Base-by-base conservation (phyloP, 176 grass and related monocot species). In the Lolium perenne region DNA sequence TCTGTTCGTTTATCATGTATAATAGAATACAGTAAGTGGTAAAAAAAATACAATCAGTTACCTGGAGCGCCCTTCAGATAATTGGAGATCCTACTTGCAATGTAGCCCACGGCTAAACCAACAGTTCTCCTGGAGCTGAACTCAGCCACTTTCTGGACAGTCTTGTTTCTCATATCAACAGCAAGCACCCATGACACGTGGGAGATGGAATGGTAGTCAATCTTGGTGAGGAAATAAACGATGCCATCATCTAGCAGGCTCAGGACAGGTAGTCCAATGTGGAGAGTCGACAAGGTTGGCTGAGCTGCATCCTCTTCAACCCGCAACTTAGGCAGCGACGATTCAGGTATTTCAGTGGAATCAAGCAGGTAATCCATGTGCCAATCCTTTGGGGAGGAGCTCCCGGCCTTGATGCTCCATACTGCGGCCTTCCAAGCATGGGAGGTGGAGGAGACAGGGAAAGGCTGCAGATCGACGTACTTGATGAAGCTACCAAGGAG, bases 201-300 rank as follows among this genome's bases (percentile, higher is more conserved):
- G 1, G 18, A 2, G 9, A 1, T 45, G 18, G 41, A 38, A 6
- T 16, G 68, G 68, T 71, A 45, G 9, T 71, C 8, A 45, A 71
- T 71, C 68, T 71, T 71, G 20, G 69, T 21, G 40, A 71, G 20
- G 4, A 71, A 21, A 17, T 71, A 71, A 5, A 71, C 40, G 0
- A 71, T 46, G 69, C 4, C 20, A 46, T 71, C 69, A 22, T 71
- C 69, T 71, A 21, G 18, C 40, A 71, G 40, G 69, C 69, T 71
- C 0, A 71, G 20, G 40, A 45, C 21, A 5, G 69, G 69, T 12
- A 71, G 69, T 10, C 69, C 69, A 71, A 46, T 71, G 20, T 71
- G 20, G 18, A 71, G 69, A 47, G 10, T 46, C 9, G 10, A 71
- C 40, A 46, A 46, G 69, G 69, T 71, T 7, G 29, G 15, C 29